phyloP scores from a whole-genome alignment of 768 basidiomycete species.

The Termitomyces sp. region DNA sequence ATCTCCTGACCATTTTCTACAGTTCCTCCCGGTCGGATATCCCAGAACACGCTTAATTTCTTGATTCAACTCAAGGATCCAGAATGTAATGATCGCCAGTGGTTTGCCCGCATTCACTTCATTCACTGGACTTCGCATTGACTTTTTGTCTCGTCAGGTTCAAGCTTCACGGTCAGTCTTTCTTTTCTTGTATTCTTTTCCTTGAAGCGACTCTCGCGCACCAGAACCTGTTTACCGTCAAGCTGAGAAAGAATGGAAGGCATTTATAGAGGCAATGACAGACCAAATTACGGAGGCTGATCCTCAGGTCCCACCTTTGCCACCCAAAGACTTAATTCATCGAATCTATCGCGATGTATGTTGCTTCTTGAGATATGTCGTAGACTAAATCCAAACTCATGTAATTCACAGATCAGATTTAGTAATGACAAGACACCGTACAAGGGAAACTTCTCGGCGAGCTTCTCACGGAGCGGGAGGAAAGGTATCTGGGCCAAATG shows the following conservation, averaged over 20 bases:
- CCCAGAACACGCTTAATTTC: slow-evolving; percentile 81
- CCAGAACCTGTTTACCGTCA: slow-evolving; percentile 73
- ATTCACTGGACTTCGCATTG: not conserved
- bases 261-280: slow-evolving; percentile 71
- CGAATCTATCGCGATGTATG: slow-evolving; percentile 88
- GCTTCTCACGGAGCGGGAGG: slow-evolving; percentile 82
- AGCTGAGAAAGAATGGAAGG: slow-evolving; percentile 87
- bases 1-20: not conserved
- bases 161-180: slow-evolving; percentile 58
- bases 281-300: slow-evolving; percentile 67
- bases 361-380: not conserved
- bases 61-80: slow-evolving; percentile 64
- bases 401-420: slow-evolving; percentile 68
- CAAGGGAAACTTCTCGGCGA: slow-evolving; percentile 75
- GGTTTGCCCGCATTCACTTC: slow-evolving; percentile 35
- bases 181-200: not conserved
- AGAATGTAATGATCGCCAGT: slow-evolving; percentile 77
- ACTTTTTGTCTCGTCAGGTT: slow-evolving; percentile 50
- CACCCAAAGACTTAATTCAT: slow-evolving; percentile 88
- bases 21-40: slow-evolving; percentile 85
- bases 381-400: not conserved
- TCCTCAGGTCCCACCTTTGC: slow-evolving; percentile 78
- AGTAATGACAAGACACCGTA: slow-evolving; percentile 96
- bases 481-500: slow-evolving; percentile 89
- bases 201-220: not conserved